A percentile compares a stretch with the other conserved stretches of the same genome.
These are phyloP conservation scores for Prunus mira DNA, from an alignment of 306 rosid genomes.

Conservation along the genomic window DNA sequence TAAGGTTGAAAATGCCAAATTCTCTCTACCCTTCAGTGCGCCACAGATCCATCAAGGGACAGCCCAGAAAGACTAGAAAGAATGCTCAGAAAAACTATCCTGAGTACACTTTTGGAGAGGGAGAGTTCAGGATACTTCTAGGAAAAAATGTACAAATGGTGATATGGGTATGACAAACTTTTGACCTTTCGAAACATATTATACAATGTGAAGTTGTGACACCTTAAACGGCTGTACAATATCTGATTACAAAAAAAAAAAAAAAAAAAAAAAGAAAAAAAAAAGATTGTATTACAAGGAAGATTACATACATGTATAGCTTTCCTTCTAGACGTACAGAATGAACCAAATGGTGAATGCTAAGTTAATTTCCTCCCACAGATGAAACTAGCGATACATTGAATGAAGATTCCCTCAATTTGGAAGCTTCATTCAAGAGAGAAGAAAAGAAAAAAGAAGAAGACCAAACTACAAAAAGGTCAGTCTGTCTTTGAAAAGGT, in stretches of 20 bases:
- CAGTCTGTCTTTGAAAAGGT: conserved; percentile 57
- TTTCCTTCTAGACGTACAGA: conserved; percentile 21
- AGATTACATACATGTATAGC: conserved; percentile 10
- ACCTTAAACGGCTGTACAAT: conserved; percentile 18
- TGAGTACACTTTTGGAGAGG: too few species aligned
- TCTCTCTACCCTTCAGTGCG: too few species aligned
- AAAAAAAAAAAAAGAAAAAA: background rate
- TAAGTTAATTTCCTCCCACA: conserved; percentile 21
- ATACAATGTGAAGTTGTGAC: background rate
- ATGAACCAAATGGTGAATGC: conserved; percentile 10
- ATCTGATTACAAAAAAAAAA: conserved; percentile 21
- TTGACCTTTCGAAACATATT: background rate
- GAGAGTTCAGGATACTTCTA: too few species aligned
- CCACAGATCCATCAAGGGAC: too few species aligned
- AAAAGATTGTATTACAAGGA: conserved; percentile 3
- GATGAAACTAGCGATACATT: conserved; percentile 9
- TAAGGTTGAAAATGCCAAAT: background rate
- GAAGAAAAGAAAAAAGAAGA: background rate
- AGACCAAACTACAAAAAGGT: conserved; percentile 20
- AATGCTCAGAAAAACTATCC: too few species aligned
- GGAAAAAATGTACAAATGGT: too few species aligned
- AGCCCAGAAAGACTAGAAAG: too few species aligned
- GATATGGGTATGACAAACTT: background rate
- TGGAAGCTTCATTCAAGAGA: conserved; percentile 28
- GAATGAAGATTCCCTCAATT: conserved; percentile 16